These are phyloP conservation scores for Phlegmacium glaucopus DNA, from an alignment of 768 basidiomycete genomes.

Conservation along the genomic window DNA sequence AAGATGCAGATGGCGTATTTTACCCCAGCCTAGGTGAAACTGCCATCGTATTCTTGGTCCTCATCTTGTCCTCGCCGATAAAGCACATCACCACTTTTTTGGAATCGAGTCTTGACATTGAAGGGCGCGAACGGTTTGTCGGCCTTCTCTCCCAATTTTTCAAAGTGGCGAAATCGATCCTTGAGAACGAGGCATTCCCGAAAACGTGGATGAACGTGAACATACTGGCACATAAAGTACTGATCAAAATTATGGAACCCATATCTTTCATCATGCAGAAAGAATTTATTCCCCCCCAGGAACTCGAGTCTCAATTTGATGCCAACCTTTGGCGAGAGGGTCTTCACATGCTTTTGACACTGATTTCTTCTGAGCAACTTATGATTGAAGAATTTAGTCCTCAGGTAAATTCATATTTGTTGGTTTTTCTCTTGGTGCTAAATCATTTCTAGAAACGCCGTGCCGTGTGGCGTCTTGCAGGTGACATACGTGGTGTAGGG, in stretches of 20 bases:
- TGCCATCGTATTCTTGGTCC: conserved; percentile 77
- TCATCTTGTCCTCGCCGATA: conserved; percentile 76
- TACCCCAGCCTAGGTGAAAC: conserved; percentile 82
- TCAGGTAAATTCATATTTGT: conserved; percentile 51
- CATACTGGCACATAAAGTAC: conserved; percentile 80
- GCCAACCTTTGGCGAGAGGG: conserved; percentile 76
- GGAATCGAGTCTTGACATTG: conserved; percentile 80
- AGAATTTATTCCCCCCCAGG: conserved; percentile 73
- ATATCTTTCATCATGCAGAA: conserved; percentile 72
- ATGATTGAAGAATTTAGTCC: conserved; percentile 95
- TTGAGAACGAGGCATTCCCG: conserved; percentile 88
- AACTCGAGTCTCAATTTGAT: conserved; percentile 68
- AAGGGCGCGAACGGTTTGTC: conserved; percentile 80
- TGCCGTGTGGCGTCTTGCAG: conserved; percentile 94
- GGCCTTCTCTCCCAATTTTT: conserved; percentile 74
- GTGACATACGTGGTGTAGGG: conserved; percentile 92
- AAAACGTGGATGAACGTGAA: conserved; percentile 90
- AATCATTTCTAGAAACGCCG: conserved; percentile 69
- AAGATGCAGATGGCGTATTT: conserved; percentile 52
- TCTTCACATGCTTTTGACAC: conserved; percentile 77
- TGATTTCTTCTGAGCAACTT: conserved; percentile 87
- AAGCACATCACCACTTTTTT: conserved; percentile 77
- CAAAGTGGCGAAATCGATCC: conserved; percentile 73
- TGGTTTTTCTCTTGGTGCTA: background rate
- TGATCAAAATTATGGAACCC: conserved; percentile 87